phyloP scores from a whole-genome alignment of 176 grass and related monocot genomes.

The Ensete glaucum region DNA sequence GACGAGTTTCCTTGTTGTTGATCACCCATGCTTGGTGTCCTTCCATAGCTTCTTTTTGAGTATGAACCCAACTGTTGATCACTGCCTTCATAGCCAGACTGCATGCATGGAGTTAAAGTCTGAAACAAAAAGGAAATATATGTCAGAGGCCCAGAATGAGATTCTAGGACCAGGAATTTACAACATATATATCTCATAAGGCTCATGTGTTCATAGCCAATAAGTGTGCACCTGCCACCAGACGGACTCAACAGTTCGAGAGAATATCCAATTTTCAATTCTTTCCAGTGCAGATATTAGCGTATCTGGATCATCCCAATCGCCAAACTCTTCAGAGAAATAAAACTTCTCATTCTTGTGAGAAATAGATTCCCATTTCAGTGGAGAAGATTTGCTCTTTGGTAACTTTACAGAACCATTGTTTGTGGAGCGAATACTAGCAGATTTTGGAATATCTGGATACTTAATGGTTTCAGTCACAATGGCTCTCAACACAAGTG shows the following conservation, averaged over 20 bases:
- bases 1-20: slow-evolving; percentile 63
- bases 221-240: slow-evolving; percentile 79
- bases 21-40: slow-evolving; percentile 38
- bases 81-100: slow-evolving; percentile 37
- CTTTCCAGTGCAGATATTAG: slow-evolving; percentile 79
- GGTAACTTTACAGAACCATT: slow-evolving; percentile 33
- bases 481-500: slow-evolving; percentile 69
- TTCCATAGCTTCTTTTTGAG: slow-evolving; percentile 55
- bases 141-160: neutral
- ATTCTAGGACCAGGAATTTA: neutral
- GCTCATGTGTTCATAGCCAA: neutral
- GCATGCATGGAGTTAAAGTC: slow-evolving; percentile 88
- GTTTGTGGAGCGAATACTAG: slow-evolving; percentile 21
- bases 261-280: slow-evolving; percentile 93
- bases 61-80: slow-evolving; percentile 32
- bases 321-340: slow-evolving; percentile 61
- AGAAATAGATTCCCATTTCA: slow-evolving; percentile 78
- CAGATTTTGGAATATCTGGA: slow-evolving; percentile 20
- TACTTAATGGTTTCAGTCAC: slow-evolving; percentile 54
- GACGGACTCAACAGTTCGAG: slow-evolving; percentile 70
- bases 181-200: neutral
- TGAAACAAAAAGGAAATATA: slow-evolving; percentile 25
- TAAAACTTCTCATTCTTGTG: slow-evolving; percentile 70
- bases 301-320: slow-evolving; percentile 75
- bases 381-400: slow-evolving; percentile 51